Evolutionary conservation across 441 rosid genomes (phyloP), one percentile per base, ranked within the genome.

Genomic region (Theobroma grandiflorum): DNA sequence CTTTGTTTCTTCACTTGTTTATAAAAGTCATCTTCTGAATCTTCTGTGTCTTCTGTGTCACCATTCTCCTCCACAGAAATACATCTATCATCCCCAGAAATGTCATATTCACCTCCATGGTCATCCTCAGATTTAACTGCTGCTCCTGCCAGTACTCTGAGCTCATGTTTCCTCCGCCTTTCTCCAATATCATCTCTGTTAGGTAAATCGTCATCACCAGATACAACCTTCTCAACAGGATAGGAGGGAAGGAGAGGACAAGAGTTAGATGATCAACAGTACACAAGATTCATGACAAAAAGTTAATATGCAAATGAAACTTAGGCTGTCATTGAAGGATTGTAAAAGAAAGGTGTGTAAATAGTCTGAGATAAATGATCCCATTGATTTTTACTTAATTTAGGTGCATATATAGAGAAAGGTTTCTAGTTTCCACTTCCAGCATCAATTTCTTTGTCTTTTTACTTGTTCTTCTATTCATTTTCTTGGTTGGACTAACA

Each of bases 151-250:
- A 96, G 84, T 78, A 92, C 96, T 85, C 89, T 87, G 45, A 93
- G 90, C 86, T 95, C 98, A 82, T 90, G 89, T 80, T 94, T 93
- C 84, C 93, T 91, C 82, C 98, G 91, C 80, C 98, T 85, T 85
- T 95, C 98, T 80, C 99, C 99, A 71, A 97, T 91, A 82, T 95
- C 98, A 88, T 97, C 98, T 81, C 99, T 88, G 87, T 76, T 90
- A 0, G 99, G 98, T 76, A 97, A 80, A 87, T 97, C 98, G 84
- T 94, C 97, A 71, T 94, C 99, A 63, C 98, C 98, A 42, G 92
- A 92, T 59, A 92, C 65, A 80, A 87, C 89, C 99, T 94, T 80
- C 73, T 49, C 71, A 75, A 55, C 73, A 78, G 35, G 11, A 70
- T 43, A 63, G 7, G 40, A 45, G n/a, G 61, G 47, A 45, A 53